phyloP scores from a whole-genome alignment of 306 rosid species.

The Vachellia pachyceras region DNA sequence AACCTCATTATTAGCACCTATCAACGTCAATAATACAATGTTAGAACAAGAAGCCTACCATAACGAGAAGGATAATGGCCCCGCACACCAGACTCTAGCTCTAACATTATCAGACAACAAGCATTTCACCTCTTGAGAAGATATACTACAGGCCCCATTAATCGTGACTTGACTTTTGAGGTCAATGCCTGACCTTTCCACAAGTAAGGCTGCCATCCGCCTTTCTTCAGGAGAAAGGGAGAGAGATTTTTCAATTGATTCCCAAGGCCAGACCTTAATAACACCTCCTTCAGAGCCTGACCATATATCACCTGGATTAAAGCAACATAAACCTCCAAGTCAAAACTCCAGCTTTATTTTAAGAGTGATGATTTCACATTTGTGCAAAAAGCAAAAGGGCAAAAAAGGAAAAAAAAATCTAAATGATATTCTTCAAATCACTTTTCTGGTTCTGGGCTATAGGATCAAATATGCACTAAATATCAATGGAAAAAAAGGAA shows the following conservation, averaged over 20 bases:
- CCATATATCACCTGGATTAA: conserved; percentile 86
- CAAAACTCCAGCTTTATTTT: background rate
- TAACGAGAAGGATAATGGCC: conserved; percentile 76
- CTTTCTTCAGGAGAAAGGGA: conserved; percentile 86
- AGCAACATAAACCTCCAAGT: conserved; percentile 22
- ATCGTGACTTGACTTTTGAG: conserved; percentile 86
- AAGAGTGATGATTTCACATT: background rate
- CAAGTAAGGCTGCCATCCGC: conserved; percentile 97
- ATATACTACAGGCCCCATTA: conserved; percentile 86
- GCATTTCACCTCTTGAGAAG: conserved; percentile 94
- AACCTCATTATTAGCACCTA: too few relatives aligned
- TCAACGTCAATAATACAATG: background rate
- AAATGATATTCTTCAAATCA: too few relatives aligned
- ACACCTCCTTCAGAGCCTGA: conserved; percentile 92
- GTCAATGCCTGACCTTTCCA: conserved; percentile 87
- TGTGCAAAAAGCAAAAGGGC: background rate
- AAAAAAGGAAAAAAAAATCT: background rate
- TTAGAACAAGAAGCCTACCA: conserved; percentile 57
- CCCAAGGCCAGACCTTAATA: conserved; percentile 96
- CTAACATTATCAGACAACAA: conserved; percentile 72
- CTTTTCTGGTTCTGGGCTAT: background rate
- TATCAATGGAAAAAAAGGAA: background rate
- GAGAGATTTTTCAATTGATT: conserved; percentile 89
- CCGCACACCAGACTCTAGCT: conserved; percentile 88
- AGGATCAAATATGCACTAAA: background rate